phyloP scores from a whole-genome alignment of 371 early-diverging fungal species.

The Amoeboaphelidium protococcarum region DNA sequence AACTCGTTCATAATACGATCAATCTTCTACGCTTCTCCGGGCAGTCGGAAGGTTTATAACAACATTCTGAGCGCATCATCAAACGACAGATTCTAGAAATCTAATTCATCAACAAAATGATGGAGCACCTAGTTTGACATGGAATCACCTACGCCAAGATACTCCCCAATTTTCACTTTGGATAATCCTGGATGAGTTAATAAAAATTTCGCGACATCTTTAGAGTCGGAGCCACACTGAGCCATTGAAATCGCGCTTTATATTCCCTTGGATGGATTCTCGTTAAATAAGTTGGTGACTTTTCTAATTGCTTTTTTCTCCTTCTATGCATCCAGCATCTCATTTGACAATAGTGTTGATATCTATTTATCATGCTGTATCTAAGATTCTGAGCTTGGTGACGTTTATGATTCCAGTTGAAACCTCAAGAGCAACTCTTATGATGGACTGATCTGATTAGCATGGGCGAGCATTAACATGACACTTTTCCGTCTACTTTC shows the following conservation, averaged over 20 bases:
- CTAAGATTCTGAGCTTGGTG: background rate
- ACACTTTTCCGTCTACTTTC: background rate
- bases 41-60: slow-evolving; percentile 2
- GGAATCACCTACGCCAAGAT: slow-evolving; percentile 1
- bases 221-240: no score
- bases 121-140: background rate
- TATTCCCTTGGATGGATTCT: background rate
- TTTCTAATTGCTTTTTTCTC: background rate
- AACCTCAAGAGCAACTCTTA: no score
- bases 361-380: background rate
- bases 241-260: background rate
- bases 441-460: background rate
- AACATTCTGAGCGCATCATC: slow-evolving; percentile 1
- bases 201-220: slow-evolving; percentile 9
- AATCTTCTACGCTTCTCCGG: slow-evolving; percentile 9
- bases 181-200: background rate
- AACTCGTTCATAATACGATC: slow-evolving; percentile 6
- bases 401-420: background rate
- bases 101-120: background rate
- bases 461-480: background rate
- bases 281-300: background rate
- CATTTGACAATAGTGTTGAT: background rate
- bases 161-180: slow-evolving; percentile 3
- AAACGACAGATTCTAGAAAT: background rate
- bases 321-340: background rate